Conservation (phyloP, 306 rosid genomes). For the Albizia julibrissin region DNA sequence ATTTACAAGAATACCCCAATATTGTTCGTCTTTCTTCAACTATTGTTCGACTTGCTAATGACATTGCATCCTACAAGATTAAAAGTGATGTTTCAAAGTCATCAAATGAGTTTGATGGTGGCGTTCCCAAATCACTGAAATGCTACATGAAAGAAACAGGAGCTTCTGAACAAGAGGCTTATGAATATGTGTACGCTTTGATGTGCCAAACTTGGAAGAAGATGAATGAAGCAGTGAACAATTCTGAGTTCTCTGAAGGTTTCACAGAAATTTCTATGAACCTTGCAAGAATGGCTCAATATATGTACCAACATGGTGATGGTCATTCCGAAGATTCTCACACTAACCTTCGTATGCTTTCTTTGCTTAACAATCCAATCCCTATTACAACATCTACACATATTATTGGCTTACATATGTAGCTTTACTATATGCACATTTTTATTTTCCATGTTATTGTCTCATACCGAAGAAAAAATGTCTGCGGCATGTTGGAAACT, state of each 20-base stretch:
- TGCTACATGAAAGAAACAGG: not conserved
- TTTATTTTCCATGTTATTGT: too few relatives aligned
- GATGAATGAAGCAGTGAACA: not conserved
- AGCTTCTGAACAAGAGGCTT: not conserved
- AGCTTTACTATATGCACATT: too few relatives aligned
- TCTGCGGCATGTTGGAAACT: too few relatives aligned
- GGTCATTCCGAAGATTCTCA: not conserved
- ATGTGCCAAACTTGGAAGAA: not conserved
- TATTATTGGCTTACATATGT: too few relatives aligned
- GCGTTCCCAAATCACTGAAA: not conserved
- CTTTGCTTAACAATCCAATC: not conserved
- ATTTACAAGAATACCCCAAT: not conserved
- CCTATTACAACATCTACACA: not conserved
- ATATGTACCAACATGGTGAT: not conserved
- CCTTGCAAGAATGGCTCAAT: not conserved
- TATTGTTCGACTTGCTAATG: not conserved
- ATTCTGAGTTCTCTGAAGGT: not conserved
- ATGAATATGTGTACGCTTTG: not conserved
- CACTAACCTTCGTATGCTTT: not conserved
- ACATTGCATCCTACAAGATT: not conserved
- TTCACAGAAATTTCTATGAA: not conserved
- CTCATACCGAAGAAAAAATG: too few relatives aligned
- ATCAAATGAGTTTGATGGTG: not conserved
- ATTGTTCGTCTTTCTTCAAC: not conserved
- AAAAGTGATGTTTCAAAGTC: not conserved